A percentile compares a stretch with the other conserved stretches of the same genome.
Evolutionary conservation across 176 grass and related monocot species (phyloP).

Genomic region (Musa itinerans): DNA sequence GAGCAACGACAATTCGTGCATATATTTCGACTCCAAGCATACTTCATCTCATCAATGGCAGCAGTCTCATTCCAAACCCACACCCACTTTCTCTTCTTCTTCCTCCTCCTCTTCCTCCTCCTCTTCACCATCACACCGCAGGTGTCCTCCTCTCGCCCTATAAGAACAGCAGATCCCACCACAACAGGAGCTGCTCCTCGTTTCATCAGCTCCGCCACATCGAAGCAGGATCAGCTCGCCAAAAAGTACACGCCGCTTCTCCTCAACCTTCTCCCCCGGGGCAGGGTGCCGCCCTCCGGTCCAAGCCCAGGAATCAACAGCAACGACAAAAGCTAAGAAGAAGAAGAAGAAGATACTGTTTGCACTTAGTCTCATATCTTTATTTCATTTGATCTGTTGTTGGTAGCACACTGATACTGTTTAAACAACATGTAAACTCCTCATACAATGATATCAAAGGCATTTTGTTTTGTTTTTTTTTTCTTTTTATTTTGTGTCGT

Average conservation of each 20-base stretch:
- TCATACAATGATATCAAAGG: no score
- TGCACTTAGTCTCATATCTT: no score
- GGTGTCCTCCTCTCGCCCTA: not conserved
- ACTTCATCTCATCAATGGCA: not conserved
- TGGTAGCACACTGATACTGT: no score
- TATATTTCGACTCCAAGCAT: not conserved
- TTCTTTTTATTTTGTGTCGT: no score
- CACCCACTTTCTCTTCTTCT: not conserved
- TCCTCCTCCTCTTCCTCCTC: not conserved
- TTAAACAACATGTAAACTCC: no score
- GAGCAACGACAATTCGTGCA: not conserved
- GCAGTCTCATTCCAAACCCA: not conserved
- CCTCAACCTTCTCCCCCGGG: constrained; percentile 2
- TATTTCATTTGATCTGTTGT: no score
- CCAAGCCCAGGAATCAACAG: constrained; percentile 1
- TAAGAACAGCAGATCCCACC: no score
- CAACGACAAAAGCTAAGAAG: not conserved
- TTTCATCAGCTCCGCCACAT: not conserved
- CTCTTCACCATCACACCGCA: not conserved
- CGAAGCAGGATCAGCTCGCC: not conserved
- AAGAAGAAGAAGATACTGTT: no score
- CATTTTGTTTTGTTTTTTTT: no score
- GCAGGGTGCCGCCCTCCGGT: not conserved
- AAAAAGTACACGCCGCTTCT: not conserved
- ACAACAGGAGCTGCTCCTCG: no score